A percentile compares a stretch with the other conserved stretches of the same genome.
Conservation (phyloP, 2,329 filamentous ascomycete species). For the Monilinia vaccinii-corymbosi region DNA sequence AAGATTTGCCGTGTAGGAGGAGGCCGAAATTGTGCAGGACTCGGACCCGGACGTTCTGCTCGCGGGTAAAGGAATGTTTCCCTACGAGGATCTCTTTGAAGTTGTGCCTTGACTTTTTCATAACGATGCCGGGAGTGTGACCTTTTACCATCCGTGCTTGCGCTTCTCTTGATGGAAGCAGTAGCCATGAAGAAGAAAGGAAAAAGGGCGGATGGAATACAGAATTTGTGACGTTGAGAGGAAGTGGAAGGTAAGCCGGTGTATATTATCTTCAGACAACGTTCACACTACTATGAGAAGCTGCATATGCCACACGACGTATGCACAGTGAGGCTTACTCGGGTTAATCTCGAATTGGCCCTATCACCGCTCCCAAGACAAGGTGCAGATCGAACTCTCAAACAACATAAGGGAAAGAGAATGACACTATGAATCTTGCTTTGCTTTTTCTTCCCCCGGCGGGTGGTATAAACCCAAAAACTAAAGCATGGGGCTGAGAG, state of each 20-base stretch:
- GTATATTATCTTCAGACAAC: conserved; percentile 8
- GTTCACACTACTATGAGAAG: conserved; percentile 5
- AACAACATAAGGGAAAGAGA: conserved; percentile 2
- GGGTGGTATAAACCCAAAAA: not conserved
- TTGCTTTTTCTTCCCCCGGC: not conserved
- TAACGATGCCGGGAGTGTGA: conserved; percentile 3
- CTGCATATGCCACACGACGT: conserved; percentile 9
- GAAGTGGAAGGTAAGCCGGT: conserved; percentile 10
- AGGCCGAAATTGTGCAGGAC: not conserved
- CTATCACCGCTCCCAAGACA: conserved; percentile 9
- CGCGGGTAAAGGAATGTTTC: too few species aligned
- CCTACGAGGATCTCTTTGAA: not conserved
- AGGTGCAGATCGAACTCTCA: conserved; percentile 2
- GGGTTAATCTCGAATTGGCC: conserved; percentile 12
- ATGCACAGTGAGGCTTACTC: conserved; percentile 12
- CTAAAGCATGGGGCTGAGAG: conserved; percentile 7
- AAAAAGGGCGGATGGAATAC: not conserved
- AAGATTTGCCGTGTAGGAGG: not conserved
- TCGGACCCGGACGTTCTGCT: not conserved
- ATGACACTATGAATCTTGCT: not conserved
- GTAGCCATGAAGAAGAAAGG: conserved; percentile 8
- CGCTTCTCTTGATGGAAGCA: conserved; percentile 1
- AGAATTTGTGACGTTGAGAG: not conserved
- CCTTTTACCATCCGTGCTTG: conserved; percentile 8
- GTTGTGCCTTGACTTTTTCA: conserved; percentile 3